Conservation (phyloP, 225 moss, liverwort and hornwort species). For the Pseudoscleropodium purum region DNA sequence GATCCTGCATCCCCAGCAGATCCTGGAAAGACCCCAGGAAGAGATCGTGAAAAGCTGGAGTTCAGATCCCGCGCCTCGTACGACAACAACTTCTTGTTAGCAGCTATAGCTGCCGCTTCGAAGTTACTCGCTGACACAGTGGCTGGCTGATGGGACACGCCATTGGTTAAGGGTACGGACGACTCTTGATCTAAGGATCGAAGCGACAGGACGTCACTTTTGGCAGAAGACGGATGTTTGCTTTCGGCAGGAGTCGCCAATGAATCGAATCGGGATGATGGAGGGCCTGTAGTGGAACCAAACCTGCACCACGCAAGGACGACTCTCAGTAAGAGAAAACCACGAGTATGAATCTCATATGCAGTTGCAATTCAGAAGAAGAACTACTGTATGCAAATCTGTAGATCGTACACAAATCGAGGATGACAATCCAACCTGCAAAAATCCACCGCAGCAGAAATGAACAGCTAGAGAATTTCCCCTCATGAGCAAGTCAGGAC, state of each 20-base stretch:
- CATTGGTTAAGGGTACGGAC: constrained; percentile 13
- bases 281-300: constrained; percentile 45
- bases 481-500: neutral
- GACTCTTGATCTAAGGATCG: constrained; percentile 36
- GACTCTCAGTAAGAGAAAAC: neutral
- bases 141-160: constrained; percentile 13
- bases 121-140: constrained; percentile 20
- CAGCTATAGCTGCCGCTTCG: constrained; percentile 40
- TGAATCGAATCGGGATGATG: constrained; percentile 71
- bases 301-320: constrained; percentile 45
- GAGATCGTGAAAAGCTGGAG: constrained; percentile 40
- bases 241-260: constrained; percentile 37
- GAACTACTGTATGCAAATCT: neutral
- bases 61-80: constrained; percentile 42
- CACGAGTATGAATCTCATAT: neutral
- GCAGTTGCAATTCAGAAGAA: neutral
- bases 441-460: neutral
- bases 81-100: constrained; percentile 43
- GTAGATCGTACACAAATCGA: neutral
- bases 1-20: constrained; percentile 54
- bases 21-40: constrained; percentile 53
- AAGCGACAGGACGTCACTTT: constrained; percentile 16
- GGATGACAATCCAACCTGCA: neutral
- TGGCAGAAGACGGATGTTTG: constrained; percentile 27
- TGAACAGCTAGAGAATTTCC: neutral